These are phyloP conservation scores for Umbelopsis ramanniana DNA, from an alignment of 192 early-diverging fungal genomes.

Conservation along the genomic window DNA sequence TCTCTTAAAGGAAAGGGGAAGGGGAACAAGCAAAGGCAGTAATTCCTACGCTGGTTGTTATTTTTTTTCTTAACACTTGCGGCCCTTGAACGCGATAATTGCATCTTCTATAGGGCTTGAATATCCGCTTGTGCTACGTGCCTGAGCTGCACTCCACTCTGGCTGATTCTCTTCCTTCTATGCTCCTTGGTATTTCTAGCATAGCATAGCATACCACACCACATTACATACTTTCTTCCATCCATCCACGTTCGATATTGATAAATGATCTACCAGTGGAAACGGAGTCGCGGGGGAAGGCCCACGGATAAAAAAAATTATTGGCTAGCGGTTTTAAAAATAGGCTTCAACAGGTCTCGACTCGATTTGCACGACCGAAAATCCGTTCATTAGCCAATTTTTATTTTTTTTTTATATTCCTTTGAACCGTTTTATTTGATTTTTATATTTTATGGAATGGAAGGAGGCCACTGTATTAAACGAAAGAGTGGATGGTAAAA, in stretches of 20 bases:
- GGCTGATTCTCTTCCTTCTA: no score
- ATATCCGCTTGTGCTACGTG: slow-evolving; percentile 8
- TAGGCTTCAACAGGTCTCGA: slow-evolving; percentile 20
- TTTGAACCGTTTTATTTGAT: neutral
- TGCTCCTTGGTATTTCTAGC: no score
- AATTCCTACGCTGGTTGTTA: neutral
- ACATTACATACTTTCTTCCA: no score
- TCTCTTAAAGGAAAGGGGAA: slow-evolving; percentile 8
- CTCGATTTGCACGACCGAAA: slow-evolving; percentile 20
- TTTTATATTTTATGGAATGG: no score
- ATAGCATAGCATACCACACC: no score
- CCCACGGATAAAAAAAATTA: no score
- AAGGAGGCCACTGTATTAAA: no score
- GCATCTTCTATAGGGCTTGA: neutral
- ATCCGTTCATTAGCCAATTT: neutral
- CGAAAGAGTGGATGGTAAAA: no score
- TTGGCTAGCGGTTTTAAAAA: neutral
- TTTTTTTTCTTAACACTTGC: neutral
- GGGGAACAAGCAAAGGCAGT: slow-evolving; percentile 10
- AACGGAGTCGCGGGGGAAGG: no score
- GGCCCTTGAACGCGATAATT: slow-evolving; percentile 8
- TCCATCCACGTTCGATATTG: neutral
- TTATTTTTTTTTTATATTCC: neutral
- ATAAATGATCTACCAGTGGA: no score
- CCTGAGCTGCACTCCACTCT: no score